Base-by-base conservation (phyloP, 2,329 filamentous ascomycete species). In the Clonostachys rosea region DNA sequence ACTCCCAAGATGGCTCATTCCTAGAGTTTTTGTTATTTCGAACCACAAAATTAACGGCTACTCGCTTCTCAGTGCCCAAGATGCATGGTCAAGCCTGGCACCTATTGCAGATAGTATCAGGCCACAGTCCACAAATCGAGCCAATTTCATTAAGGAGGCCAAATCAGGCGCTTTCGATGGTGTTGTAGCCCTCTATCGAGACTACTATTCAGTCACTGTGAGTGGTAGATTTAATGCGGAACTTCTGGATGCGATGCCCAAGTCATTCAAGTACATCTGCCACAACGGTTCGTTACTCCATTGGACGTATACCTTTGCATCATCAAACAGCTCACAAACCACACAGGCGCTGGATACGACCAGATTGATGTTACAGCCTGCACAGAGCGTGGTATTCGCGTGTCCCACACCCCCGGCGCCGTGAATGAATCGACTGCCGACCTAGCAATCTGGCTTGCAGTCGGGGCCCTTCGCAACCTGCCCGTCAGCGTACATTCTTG, bases 271-370 rank as follows among this genome's bases (percentile, higher is more conserved):
- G 50, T 74, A 67, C 49, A 62, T 76, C 43, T 70, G 63, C 34
- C 73, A 76, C 45, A 61, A 58, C 40, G 56, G 61, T 20, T 6
- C 86, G 86, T 16, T 90, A 89, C 62, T 89, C 57, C 82, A 88
- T 61, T 71, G 89, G 81, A 87, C 56, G 70, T 86, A 5, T 61
- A 76, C 45, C 80, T 82, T 30, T 87, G 84, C 65, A 81, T 76
- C 2, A 24, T 48, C 36, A 84, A 48, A 92, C 88, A 0, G 90
- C 85, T 79, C 56, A 67, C 85, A 53, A 81, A 75, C 56, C 81
- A 84, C 61, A 82, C 82, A 54, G 80, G 88, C 51, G 88, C 90
- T 47, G 91, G 91, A 36, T 95, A 95, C 67, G 90, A 95, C 64
- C 86, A 91, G 63, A 74, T 95, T 52, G 84, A 91, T 63, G 74